phyloP scores from a whole-genome alignment of 305 asterid genomes.

The Lippia alba region DNA sequence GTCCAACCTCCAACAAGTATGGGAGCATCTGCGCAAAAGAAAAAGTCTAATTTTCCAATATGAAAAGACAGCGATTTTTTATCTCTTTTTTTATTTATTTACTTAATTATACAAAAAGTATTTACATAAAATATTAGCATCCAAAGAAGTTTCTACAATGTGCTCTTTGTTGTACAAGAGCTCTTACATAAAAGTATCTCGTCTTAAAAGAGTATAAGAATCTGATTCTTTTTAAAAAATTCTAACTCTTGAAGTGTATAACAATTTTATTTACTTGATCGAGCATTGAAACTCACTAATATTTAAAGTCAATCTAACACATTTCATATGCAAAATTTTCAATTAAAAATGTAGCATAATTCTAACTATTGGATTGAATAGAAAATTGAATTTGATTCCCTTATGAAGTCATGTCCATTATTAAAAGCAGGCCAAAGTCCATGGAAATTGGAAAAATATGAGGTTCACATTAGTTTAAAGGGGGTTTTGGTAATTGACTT shows the following conservation, averaged over 20 bases:
- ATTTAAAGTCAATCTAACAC: too few relatives aligned
- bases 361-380: too few relatives aligned
- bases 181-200: too few relatives aligned
- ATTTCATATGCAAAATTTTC: too few relatives aligned
- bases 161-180: too few relatives aligned
- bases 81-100: not conserved
- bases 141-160: too few relatives aligned
- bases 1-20: slow-evolving; percentile 37
- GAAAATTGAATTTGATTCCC: not conserved
- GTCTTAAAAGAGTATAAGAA: too few relatives aligned
- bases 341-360: too few relatives aligned
- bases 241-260: too few relatives aligned
- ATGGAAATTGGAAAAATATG: slow-evolving; percentile 29
- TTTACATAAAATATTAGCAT: not conserved
- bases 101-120: not conserved
- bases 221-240: too few relatives aligned
- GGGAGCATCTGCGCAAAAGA: slow-evolving; percentile 32
- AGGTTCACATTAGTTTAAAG: slow-evolving; percentile 27
- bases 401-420: slow-evolving; percentile 26
- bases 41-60: slow-evolving; percentile 6
- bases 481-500: not conserved
- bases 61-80: not conserved
- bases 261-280: too few relatives aligned
- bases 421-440: slow-evolving; percentile 25
- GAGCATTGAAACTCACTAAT: too few relatives aligned